Evolutionary conservation across 208 protist species (phyloP).

Genomic region (Trypanosoma cruzi): DNA sequence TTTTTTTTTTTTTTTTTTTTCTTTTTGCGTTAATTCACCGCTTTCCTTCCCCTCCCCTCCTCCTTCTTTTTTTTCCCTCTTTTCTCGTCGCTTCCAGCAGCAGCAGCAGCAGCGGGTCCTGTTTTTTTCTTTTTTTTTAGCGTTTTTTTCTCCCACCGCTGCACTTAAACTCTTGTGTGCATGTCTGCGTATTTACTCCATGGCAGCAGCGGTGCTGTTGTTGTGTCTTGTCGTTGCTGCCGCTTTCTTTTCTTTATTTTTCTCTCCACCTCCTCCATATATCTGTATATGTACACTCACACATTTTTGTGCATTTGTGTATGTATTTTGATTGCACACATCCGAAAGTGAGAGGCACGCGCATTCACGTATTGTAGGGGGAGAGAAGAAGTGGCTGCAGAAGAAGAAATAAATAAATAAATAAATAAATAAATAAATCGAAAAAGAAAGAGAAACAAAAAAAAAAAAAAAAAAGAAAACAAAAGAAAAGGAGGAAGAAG

Average conservation of each 20-base stretch:
- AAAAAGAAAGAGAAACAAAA: constrained; percentile 1
- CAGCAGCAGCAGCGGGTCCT: background rate
- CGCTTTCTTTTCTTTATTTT: constrained; percentile 13
- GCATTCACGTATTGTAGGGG: background rate
- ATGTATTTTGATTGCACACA: background rate
- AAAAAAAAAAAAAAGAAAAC: constrained; percentile 4
- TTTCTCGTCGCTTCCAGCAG: background rate
- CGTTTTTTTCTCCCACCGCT: background rate
- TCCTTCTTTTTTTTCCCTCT: background rate
- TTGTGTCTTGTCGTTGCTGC: background rate
- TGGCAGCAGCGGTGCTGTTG: too few relatives aligned
- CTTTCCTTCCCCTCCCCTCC: background rate
- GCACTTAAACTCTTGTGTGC: too few relatives aligned
- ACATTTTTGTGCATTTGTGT: constrained; percentile 24
- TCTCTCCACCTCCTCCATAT: constrained; percentile 13
- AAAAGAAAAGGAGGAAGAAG: background rate
- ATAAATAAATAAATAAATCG: constrained; percentile 5
- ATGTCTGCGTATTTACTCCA: too few relatives aligned
- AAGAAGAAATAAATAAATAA: constrained; percentile 1
- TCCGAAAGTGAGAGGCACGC: background rate
- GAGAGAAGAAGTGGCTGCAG: background rate
- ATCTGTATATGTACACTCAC: too few relatives aligned
- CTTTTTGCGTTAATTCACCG: too few relatives aligned
- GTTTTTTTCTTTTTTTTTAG: background rate
- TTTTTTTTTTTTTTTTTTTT: too few relatives aligned